Evolutionary conservation across 1,284 basidiomycete species (phyloP).

Genomic region (Boletus mariae): DNA sequence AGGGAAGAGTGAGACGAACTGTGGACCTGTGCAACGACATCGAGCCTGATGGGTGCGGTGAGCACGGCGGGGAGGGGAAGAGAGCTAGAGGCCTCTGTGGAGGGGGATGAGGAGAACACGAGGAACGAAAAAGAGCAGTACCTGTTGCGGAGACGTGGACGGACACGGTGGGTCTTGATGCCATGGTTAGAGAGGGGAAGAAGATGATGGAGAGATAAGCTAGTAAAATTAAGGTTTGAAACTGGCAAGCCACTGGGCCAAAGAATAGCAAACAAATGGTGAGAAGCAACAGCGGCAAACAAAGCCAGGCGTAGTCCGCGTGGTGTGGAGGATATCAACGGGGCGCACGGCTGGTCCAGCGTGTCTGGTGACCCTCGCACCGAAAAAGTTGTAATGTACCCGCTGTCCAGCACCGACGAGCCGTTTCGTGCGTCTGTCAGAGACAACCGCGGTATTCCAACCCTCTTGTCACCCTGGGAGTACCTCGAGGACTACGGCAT

Average conservation of each 20-base stretch:
- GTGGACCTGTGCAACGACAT: slow-evolving; percentile 98
- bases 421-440: slow-evolving; percentile 26
- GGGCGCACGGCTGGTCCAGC: neutral
- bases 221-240: slow-evolving; percentile 20
- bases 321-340: slow-evolving; percentile 29
- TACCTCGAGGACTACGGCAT: slow-evolving; percentile 41
- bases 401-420: slow-evolving; percentile 33
- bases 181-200: slow-evolving; percentile 52
- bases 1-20: slow-evolving; percentile 62
- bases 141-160: slow-evolving; percentile 76
- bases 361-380: slow-evolving; percentile 5
- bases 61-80: slow-evolving; percentile 95
- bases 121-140: slow-evolving; percentile 23
- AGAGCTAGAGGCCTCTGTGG: slow-evolving; percentile 79
- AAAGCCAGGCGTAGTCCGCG: slow-evolving; percentile 30
- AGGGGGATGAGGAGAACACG: neutral
- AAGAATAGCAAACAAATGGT: slow-evolving; percentile 1
- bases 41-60: slow-evolving; percentile 96
- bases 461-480: slow-evolving; percentile 37
- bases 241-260: slow-evolving; percentile 20
- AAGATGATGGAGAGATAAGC: neutral
- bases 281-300: slow-evolving; percentile 26
- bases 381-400: slow-evolving; percentile 23
- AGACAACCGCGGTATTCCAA: slow-evolving; percentile 32
- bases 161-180: slow-evolving; percentile 86